A percentile compares a stretch with the other conserved stretches of the same genome.
Conservation (phyloP, 768 basidiomycete genomes). For the Arthromyces matolae region DNA sequence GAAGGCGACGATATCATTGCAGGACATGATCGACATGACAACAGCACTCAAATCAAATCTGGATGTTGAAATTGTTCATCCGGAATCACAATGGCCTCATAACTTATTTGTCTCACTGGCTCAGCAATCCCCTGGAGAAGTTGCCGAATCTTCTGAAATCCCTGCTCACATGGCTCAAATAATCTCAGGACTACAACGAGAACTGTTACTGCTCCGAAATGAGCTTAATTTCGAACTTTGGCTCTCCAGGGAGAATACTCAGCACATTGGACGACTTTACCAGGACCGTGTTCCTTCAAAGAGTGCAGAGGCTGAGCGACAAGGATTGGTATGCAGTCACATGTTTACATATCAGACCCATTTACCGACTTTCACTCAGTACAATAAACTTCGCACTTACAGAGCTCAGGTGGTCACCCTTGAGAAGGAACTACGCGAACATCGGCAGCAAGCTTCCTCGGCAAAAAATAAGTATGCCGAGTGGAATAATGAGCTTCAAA, state of each 20-base stretch:
- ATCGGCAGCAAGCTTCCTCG: slow-evolving; percentile 67
- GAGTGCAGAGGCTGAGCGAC: slow-evolving; percentile 77
- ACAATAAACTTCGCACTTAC: slow-evolving; percentile 79
- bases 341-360: background rate
- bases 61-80: slow-evolving; percentile 56
- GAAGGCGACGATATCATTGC: slow-evolving; percentile 53
- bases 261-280: slow-evolving; percentile 78
- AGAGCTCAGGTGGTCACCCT: slow-evolving; percentile 62
- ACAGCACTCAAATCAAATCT: slow-evolving; percentile 69
- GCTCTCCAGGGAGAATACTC: slow-evolving; percentile 76
- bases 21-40: slow-evolving; percentile 71
- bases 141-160: slow-evolving; percentile 19
- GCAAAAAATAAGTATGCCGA: slow-evolving; percentile 78
- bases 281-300: slow-evolving; percentile 68
- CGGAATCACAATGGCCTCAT: slow-evolving; percentile 50
- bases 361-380: slow-evolving; percentile 37
- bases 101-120: slow-evolving; percentile 35
- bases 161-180: slow-evolving; percentile 57
- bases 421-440: slow-evolving; percentile 66
- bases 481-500: slow-evolving; percentile 80
- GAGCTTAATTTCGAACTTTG: slow-evolving; percentile 86
- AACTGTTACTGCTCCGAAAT: slow-evolving; percentile 68
- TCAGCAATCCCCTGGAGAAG: slow-evolving; percentile 18
- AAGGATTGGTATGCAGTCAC: slow-evolving; percentile 61
- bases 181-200: slow-evolving; percentile 69